Evolutionary conservation across 1,284 basidiomycete species (phyloP), one percentile per base, ranked within the genome.

Genomic region (Sanghuangporus sanghuang): DNA sequence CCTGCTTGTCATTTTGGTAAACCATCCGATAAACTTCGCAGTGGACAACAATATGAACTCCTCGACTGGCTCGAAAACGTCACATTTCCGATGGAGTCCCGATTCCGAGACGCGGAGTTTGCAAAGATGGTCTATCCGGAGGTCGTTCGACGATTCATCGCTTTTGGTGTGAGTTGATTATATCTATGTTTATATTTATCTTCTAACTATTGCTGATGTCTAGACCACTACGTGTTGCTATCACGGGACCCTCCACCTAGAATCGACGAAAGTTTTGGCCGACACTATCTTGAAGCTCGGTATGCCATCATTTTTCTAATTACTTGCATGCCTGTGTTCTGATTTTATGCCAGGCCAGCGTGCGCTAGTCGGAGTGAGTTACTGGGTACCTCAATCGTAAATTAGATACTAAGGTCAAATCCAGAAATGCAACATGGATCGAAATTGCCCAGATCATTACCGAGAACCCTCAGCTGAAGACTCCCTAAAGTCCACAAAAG

Each of bases 351-450:
- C 67, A 86, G 92, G 95, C 21, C 95, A 98, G 76, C 84, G 96
- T 55, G 94, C 92, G 0, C 89, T 95, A 69, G 84, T 95, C 54
- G 94, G 93, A 68, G 88, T 87, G 76, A 60, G 84, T 75, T 32
- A 65, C 69, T 50, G 57, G 59, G 49, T n/a, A 39, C 40, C 46
- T 61, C 40, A 60, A 54, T 35, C 11, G 5, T 49, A 49, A 27
- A 36, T 23, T 48, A 42, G 21, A 55, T 49, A 9, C 56, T 59
- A 56, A 69, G 66, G 56, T 32, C 49, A 56, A 32, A 36, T 2
- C 50, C 70, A 92, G 89, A 92, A 96, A 87, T 98, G 96, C 75
- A 95, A 93, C 77, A 98, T 98, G 95, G 84, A 98, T 77, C 82
- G 87, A 23, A 82, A 95, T 71, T 81, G 78, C 49, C 87, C 92